Conservation (phyloP, 2,329 filamentous ascomycete species). For the Aspergillus ochraceus region DNA sequence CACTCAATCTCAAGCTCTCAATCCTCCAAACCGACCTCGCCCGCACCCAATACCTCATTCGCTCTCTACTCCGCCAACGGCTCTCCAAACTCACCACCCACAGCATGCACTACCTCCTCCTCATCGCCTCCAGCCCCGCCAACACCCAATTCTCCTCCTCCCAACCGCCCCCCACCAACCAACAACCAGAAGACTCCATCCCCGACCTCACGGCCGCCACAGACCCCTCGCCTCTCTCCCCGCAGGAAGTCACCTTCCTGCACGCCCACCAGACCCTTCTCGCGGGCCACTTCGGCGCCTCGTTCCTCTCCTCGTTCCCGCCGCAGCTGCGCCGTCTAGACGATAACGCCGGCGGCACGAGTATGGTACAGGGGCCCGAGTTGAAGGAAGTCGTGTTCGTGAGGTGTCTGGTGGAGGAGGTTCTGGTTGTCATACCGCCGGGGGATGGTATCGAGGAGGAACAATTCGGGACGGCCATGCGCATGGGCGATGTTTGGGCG, state of each 20-base stretch:
- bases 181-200: constrained; percentile 32
- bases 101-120: constrained; percentile 51
- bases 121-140: constrained; percentile 20
- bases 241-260: constrained; percentile 77
- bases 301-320: constrained; percentile 83
- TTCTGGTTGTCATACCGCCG: constrained; percentile 41
- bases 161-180: constrained; percentile 5
- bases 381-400: constrained; percentile 81
- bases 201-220: constrained; percentile 31
- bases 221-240: constrained; percentile 65
- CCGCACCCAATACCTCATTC: constrained; percentile 85
- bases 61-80: constrained; percentile 78
- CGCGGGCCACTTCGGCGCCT: constrained; percentile 78
- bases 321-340: constrained; percentile 77
- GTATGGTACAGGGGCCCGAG: constrained; percentile 90
- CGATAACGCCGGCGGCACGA: constrained; percentile 83
- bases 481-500: constrained; percentile 65
- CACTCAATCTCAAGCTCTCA: constrained; percentile 88
- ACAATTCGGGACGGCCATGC: constrained; percentile 39
- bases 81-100: constrained; percentile 68
- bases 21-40: constrained; percentile 96
- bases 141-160: constrained; percentile 18
- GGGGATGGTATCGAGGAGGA: constrained; percentile 31
- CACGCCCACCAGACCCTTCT: constrained; percentile 81
- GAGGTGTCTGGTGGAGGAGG: constrained; percentile 54